phyloP scores from a whole-genome alignment of 495 filamentous ascomycete species.

The Hypomontagnella submonticulosa region DNA sequence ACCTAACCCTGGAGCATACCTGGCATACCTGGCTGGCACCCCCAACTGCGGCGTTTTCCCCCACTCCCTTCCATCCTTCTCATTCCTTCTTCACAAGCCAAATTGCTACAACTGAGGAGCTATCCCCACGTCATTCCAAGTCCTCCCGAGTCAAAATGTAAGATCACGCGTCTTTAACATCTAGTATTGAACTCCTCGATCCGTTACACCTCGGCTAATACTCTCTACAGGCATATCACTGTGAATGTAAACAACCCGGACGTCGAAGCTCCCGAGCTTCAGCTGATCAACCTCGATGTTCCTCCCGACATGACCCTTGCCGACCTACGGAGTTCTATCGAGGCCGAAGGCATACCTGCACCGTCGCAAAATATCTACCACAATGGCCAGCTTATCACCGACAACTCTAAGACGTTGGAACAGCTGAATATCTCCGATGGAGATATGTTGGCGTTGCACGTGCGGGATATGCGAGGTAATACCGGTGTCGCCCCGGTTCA shows the following conservation, averaged over 20 bases:
- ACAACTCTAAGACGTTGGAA: slow-evolving; percentile 81
- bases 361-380: slow-evolving; percentile 81
- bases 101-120: slow-evolving; percentile 20
- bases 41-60: slow-evolving; percentile 18
- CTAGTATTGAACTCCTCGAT: neutral
- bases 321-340: slow-evolving; percentile 85
- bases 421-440: slow-evolving; percentile 86
- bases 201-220: slow-evolving; percentile 34
- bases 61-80: slow-evolving; percentile 16
- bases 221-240: slow-evolving; percentile 75
- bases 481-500: slow-evolving; percentile 51
- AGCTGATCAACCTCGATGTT: slow-evolving; percentile 86
- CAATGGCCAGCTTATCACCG: slow-evolving; percentile 83
- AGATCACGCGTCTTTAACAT: slow-evolving; percentile 8
- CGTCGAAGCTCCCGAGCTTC: slow-evolving; percentile 68
- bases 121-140: slow-evolving; percentile 2
- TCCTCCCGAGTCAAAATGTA: slow-evolving; percentile 34
- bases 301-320: slow-evolving; percentile 84
- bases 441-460: slow-evolving; percentile 90
- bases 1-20: too few species aligned
- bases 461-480: slow-evolving; percentile 65
- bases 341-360: slow-evolving; percentile 65
- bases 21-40: slow-evolving; percentile 8
- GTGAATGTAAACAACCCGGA: slow-evolving; percentile 82
- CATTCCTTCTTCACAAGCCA: slow-evolving; percentile 9